These are phyloP conservation scores for Pseudoscleropodium purum DNA, from an alignment of 225 moss, liverwort and hornwort species.

Conservation along the genomic window DNA sequence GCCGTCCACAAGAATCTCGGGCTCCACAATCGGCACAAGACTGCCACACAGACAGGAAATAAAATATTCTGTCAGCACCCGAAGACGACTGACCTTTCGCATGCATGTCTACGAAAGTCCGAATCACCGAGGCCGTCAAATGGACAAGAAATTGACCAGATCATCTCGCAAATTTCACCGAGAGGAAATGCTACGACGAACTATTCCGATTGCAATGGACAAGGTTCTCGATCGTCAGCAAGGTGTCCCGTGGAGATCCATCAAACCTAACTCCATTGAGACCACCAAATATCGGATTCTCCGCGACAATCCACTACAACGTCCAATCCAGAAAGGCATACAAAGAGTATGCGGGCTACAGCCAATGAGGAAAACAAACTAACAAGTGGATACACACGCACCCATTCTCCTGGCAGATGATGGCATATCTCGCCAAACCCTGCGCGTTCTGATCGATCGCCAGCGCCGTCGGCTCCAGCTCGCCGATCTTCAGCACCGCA, in stretches of 20 bases:
- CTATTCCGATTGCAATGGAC: not conserved
- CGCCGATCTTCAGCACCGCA: not conserved
- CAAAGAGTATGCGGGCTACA: not conserved
- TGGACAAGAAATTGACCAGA: accelerated
- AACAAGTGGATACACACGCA: not conserved
- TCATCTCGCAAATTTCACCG: not conserved
- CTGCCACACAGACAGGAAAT: not conserved
- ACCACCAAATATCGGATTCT: not conserved
- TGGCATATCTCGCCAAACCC: not conserved
- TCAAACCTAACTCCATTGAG: not conserved
- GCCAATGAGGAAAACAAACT: not conserved
- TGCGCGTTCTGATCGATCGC: not conserved
- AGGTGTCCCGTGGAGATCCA: not conserved
- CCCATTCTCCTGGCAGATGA: not conserved
- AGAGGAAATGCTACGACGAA: not conserved
- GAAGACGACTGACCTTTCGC: not conserved
- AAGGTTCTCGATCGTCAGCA: not conserved
- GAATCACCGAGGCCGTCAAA: not conserved
- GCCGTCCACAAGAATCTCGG: not conserved
- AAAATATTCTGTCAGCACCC: not conserved
- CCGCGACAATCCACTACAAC: not conserved
- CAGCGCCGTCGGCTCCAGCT: not conserved
- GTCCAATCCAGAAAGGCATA: not conserved
- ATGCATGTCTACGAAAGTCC: accelerated
- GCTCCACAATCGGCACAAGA: not conserved